phyloP scores from a whole-genome alignment of 495 filamentous ascomycete species.

The Hypoxylon subgilvum region DNA sequence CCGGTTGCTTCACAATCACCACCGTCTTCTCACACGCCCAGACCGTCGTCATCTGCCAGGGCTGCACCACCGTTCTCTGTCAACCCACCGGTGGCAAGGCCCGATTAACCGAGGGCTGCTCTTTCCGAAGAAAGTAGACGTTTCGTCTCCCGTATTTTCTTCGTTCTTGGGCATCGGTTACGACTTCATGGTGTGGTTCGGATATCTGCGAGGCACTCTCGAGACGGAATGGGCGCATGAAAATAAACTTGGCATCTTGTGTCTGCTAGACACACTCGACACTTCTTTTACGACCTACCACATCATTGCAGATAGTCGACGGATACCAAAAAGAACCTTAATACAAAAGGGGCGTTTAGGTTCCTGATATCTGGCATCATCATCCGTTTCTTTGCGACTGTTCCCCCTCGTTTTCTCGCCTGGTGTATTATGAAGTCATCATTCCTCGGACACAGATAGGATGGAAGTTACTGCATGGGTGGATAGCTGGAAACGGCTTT shows the following conservation, averaged over 20 bases:
- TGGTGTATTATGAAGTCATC: constrained; percentile 45
- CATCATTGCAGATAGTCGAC: constrained; percentile 75
- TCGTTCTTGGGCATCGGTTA: constrained; percentile 53
- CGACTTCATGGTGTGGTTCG: constrained; percentile 54
- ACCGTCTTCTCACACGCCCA: constrained; percentile 99
- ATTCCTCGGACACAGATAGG: constrained; percentile 45
- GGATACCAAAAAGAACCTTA: constrained; percentile 65
- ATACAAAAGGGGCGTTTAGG: constrained; percentile 65
- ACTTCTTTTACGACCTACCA: constrained; percentile 42
- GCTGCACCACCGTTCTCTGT: constrained; percentile 96
- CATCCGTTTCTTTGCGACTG: constrained; percentile 56
- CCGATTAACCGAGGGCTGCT: constrained; percentile 96
- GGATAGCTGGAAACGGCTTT: constrained; percentile 60
- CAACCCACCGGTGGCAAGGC: constrained; percentile 99
- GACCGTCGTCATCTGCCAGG: constrained; percentile 98
- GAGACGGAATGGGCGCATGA: constrained; percentile 57
- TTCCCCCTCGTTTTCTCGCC: constrained; percentile 45
- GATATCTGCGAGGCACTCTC: constrained; percentile 59
- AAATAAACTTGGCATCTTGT: constrained; percentile 47
- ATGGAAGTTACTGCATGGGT: constrained; percentile 57
- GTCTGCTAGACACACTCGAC: constrained; percentile 40
- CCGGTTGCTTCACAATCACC: constrained; percentile 99
- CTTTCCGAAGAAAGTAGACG: constrained; percentile 98
- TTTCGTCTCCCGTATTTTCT: constrained; percentile 52
- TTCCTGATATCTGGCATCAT: constrained; percentile 91